These are phyloP conservation scores for Catharanthus roseus DNA, from an alignment of 257 asterid species.

Conservation along the genomic window DNA sequence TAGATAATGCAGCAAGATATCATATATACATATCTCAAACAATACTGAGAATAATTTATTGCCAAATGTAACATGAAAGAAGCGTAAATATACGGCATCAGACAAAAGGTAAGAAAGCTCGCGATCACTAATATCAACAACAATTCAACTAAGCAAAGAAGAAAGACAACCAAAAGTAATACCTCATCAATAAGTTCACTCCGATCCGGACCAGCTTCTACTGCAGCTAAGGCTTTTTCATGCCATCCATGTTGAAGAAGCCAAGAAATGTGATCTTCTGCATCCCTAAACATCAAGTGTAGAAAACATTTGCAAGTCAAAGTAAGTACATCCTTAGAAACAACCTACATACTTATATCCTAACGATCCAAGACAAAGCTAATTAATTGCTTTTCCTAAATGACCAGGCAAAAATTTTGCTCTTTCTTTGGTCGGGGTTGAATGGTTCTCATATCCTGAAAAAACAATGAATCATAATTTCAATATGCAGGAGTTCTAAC, in stretches of 20 bases:
- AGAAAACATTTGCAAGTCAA: constrained; percentile 15
- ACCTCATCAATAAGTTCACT: constrained; percentile 98
- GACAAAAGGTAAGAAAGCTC: not conserved
- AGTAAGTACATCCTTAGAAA: not conserved
- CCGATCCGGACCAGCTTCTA: constrained; percentile 92
- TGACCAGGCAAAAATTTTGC: not conserved
- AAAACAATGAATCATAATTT: not conserved
- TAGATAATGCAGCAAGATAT: not conserved
- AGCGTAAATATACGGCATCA: not conserved
- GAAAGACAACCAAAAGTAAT: constrained; percentile 16
- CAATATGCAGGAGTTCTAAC: not conserved
- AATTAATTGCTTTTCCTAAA: not conserved
- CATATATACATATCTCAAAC: not conserved
- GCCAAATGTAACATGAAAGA: not conserved
- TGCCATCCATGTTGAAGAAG: constrained; percentile 95
- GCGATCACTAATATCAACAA: not conserved
- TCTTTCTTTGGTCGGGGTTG: not conserved
- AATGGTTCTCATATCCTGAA: not conserved
- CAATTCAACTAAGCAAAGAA: not conserved
- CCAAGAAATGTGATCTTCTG: constrained; percentile 98
- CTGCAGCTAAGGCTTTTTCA: constrained; percentile 95
- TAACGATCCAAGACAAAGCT: not conserved
- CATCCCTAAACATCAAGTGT: constrained; percentile 58
- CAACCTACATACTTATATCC: not conserved
- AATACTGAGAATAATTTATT: not conserved